Percentiles rank a stretch among this genome's conserved stretches.
phyloP scores from a whole-genome alignment of 495 filamentous ascomycete species.

The Xylaria intraflava region DNA sequence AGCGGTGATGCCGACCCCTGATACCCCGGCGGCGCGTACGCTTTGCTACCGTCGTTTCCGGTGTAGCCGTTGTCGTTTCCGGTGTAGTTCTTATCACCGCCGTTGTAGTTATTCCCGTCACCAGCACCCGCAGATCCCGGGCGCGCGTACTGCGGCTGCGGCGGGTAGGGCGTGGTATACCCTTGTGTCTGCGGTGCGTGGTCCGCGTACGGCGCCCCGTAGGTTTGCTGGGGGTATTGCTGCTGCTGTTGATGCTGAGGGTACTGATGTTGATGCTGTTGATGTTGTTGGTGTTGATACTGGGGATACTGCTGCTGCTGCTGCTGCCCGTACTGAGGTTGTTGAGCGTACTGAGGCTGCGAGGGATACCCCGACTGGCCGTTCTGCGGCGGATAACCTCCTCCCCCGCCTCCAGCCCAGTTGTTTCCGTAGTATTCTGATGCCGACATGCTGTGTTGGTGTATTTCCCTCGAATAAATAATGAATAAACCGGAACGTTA shows the following conservation, averaged over 20 bases:
- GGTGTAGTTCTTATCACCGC: too few relatives aligned
- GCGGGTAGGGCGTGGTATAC: conserved; percentile 15
- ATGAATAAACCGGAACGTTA: too few relatives aligned
- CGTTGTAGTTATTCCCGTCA: too few relatives aligned
- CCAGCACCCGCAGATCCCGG: conserved; percentile 20
- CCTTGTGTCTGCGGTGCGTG: conserved; percentile 9
- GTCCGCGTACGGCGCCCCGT: conserved; percentile 20
- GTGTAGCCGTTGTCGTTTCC: too few relatives aligned
- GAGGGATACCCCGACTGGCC: conserved; percentile 22
- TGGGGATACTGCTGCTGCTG: conserved; percentile 16
- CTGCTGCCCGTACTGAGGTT: not conserved
- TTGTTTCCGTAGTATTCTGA: conserved; percentile 30
- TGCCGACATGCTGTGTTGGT: conserved; percentile 26
- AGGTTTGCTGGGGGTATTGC: too few relatives aligned
- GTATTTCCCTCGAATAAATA: too few relatives aligned
- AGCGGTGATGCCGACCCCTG: not conserved
- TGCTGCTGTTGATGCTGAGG: too few relatives aligned
- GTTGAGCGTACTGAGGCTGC: conserved; percentile 23
- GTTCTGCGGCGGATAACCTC: conserved; percentile 17
- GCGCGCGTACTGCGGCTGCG: conserved; percentile 18
- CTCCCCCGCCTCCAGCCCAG: not conserved
- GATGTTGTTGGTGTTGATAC: too few relatives aligned
- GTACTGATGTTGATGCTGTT: too few relatives aligned
- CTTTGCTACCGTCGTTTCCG: too few relatives aligned
- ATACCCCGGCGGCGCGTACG: too few relatives aligned